phyloP scores from a whole-genome alignment of 495 filamentous ascomycete species.

The Penicillium paxilli region DNA sequence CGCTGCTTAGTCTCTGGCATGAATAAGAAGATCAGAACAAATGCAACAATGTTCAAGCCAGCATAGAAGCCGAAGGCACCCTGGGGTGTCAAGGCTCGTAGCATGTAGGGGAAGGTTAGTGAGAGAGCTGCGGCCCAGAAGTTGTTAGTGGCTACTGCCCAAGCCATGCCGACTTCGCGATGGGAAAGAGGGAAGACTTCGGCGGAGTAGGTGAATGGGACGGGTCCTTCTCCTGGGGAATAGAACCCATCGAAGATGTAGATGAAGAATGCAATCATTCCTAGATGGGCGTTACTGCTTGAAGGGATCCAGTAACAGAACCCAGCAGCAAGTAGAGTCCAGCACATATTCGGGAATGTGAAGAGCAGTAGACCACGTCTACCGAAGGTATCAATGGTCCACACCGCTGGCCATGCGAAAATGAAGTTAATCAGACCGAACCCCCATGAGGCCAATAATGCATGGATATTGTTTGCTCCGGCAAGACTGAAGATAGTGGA shows the following conservation, averaged over 20 bases:
- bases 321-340: constrained; percentile 72
- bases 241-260: constrained; percentile 74
- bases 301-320: constrained; percentile 67
- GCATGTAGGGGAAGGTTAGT: constrained; percentile 65
- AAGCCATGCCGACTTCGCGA: constrained; percentile 73
- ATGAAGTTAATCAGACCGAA: constrained; percentile 81
- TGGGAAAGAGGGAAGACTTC: constrained; percentile 77
- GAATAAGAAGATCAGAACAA: constrained; percentile 67
- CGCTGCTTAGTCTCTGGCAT: constrained; percentile 67
- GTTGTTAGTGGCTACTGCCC: constrained; percentile 67
- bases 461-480: constrained; percentile 53
- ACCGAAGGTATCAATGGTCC: constrained; percentile 84
- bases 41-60: constrained; percentile 60
- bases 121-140: constrained; percentile 66
- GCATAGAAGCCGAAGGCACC: constrained; percentile 64
- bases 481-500: constrained; percentile 66
- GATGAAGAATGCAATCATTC: constrained; percentile 66
- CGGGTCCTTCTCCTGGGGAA: constrained; percentile 77
- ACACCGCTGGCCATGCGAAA: constrained; percentile 82
- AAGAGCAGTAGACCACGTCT: constrained; percentile 74
- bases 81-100: constrained; percentile 46
- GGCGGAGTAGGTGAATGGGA: constrained; percentile 78
- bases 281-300: constrained; percentile 52
- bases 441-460: constrained; percentile 73
- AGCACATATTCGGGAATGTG: constrained; percentile 84